Conservation (phyloP, 1,284 basidiomycete genomes). For the Wallemia hederae region DNA sequence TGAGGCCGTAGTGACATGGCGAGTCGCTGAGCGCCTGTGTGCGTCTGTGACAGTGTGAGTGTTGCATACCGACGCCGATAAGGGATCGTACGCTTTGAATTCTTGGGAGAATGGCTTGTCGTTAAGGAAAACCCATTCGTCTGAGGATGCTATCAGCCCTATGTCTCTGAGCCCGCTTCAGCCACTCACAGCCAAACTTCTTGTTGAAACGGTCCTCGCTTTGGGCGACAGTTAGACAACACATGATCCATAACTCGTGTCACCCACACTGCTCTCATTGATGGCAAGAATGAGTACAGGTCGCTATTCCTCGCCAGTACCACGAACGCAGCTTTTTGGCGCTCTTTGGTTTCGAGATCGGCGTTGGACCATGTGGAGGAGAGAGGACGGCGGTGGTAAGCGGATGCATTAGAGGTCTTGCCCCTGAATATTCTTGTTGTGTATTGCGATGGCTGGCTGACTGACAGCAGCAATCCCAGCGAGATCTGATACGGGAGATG, state of each 20-base stretch:
- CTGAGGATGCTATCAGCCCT: slow-evolving; percentile 7
- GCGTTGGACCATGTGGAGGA: not conserved
- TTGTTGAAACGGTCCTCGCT: slow-evolving; percentile 4
- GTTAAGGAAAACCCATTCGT: slow-evolving; percentile 18
- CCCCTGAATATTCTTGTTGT: not conserved
- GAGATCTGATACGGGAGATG: not conserved
- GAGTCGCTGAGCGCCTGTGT: slow-evolving; percentile 34
- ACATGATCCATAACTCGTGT: not conserved
- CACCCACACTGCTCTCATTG: slow-evolving; percentile 5
- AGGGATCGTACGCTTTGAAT: slow-evolving; percentile 13
- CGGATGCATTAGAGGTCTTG: not conserved
- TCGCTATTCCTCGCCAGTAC: slow-evolving; percentile 14
- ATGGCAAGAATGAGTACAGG: slow-evolving; percentile 6
- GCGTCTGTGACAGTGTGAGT: slow-evolving; percentile 20
- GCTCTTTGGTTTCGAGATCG: slow-evolving; percentile 4
- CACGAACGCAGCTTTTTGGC: slow-evolving; percentile 15
- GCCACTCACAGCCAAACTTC: slow-evolving; percentile 3
- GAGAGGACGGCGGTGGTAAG: not conserved
- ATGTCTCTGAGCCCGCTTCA: not conserved
- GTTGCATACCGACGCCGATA: slow-evolving; percentile 12
- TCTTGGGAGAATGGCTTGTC: slow-evolving; percentile 15
- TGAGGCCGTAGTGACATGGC: slow-evolving; percentile 46
- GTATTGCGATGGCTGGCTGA: not conserved
- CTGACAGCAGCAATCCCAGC: not conserved
- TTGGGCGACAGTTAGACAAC: not conserved